phyloP scores from a whole-genome alignment of 2,329 filamentous ascomycete species.

The Didymella segeticola region DNA sequence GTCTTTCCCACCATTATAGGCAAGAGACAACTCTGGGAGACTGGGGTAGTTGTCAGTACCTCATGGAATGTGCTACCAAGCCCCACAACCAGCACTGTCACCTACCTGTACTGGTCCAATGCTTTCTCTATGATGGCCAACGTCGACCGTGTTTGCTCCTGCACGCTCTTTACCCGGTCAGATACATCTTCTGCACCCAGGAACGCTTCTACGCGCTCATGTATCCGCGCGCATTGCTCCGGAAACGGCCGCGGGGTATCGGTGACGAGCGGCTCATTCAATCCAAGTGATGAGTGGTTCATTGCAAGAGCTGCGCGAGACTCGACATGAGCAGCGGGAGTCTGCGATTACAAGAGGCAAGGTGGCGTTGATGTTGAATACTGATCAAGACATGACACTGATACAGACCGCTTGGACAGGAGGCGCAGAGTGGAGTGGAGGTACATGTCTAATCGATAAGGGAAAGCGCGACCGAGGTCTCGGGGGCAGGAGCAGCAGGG shows the following conservation, averaged over 20 bases:
- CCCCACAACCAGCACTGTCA: constrained; percentile 16
- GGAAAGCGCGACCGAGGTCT: constrained; percentile 17
- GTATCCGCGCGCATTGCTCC: constrained; percentile 59
- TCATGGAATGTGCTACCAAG: constrained; percentile 1
- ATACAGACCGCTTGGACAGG: constrained; percentile 25
- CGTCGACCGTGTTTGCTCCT: constrained; percentile 75
- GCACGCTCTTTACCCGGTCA: constrained; percentile 67
- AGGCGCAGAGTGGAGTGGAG: constrained; percentile 27
- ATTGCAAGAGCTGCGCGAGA: constrained; percentile 45
- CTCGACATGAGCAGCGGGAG: constrained; percentile 42
- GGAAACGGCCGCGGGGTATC: constrained; percentile 56
- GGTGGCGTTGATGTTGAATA: constrained; percentile 24
- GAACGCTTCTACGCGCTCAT: constrained; percentile 69
- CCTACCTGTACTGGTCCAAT: constrained; percentile 75
- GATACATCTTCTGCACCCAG: constrained; percentile 65
- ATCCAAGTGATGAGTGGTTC: constrained; percentile 37
- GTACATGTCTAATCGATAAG: constrained; percentile 21
- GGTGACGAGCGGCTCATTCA: constrained; percentile 45
- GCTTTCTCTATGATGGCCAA: constrained; percentile 78
- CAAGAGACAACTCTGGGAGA: constrained; percentile 80
- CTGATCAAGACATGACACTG: constrained; percentile 31
- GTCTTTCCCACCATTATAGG: constrained; percentile 98
- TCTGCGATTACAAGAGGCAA: constrained; percentile 21
- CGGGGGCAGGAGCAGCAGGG: constrained; percentile 23
- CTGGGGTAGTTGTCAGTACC: constrained; percentile 55